Percentiles rank a stretch among this genome's conserved stretches.
Conservation (phyloP, 129 eudicot genomes). For the Artemisia argyi region DNA sequence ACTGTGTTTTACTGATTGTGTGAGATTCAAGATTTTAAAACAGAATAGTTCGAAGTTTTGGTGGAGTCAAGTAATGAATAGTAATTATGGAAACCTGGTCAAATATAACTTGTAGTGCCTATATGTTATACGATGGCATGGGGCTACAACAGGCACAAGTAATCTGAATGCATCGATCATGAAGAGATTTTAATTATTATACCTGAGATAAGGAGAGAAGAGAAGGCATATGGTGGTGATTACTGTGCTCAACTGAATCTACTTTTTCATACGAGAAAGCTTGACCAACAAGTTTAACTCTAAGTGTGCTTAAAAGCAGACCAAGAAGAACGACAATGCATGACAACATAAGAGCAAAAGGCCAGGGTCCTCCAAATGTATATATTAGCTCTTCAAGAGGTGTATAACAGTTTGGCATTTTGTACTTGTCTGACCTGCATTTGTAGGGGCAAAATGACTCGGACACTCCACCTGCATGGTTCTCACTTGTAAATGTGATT, state of each 20-base stretch:
- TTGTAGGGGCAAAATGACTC: constrained; percentile 65
- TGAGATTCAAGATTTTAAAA: too few relatives aligned
- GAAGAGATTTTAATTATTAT: constrained; percentile 7
- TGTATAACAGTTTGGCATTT: constrained; percentile 82
- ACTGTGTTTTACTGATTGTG: too few relatives aligned
- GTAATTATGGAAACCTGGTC: too few relatives aligned
- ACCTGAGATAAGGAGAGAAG: constrained; percentile 97
- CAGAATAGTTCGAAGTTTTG: too few relatives aligned
- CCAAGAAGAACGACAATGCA: constrained; percentile 62
- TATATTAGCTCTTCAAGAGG: constrained; percentile 86
- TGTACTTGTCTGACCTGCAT: constrained; percentile 78
- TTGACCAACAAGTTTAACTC: constrained; percentile 65
- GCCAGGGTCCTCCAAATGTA: constrained; percentile 91
- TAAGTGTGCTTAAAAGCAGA: constrained; percentile 54
- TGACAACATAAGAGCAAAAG: constrained; percentile 57
- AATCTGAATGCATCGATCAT: constrained; percentile 9
- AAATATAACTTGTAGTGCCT: too few relatives aligned
- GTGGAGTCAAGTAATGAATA: too few relatives aligned
- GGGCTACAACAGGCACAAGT: background rate
- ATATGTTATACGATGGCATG: too few relatives aligned
- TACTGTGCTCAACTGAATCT: constrained; percentile 46
- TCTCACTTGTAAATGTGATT: constrained; percentile 12
- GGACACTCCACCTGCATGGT: constrained; percentile 67
- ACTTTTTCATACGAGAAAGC: constrained; percentile 44
- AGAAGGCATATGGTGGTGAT: constrained; percentile 71